Conservation (phyloP, 2,329 filamentous ascomycete genomes). For the Pseudogymnoascus sp. region DNA sequence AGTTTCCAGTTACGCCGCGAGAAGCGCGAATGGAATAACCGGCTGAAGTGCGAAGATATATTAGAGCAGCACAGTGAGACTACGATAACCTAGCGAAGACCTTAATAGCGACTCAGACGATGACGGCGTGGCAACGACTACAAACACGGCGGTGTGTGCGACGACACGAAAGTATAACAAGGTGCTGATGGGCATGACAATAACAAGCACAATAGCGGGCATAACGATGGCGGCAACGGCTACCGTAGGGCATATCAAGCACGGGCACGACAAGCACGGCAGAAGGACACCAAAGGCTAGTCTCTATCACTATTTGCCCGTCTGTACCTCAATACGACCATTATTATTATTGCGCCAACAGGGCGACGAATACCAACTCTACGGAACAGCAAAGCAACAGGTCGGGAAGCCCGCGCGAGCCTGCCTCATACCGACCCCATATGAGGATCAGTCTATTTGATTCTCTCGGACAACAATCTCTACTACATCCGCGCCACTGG, state of each 20-base stretch:
- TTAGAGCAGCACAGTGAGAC: background rate
- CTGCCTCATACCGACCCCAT: background rate
- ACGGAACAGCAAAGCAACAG: conserved; percentile 12
- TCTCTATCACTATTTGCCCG: conserved; percentile 17
- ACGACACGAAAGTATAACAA: conserved; percentile 17
- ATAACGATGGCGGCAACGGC: conserved; percentile 9
- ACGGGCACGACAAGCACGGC: conserved; percentile 11
- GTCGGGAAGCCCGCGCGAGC: conserved; percentile 12
- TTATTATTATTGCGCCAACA: conserved; percentile 9
- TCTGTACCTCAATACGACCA: conserved; percentile 1
- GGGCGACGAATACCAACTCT: conserved; percentile 15
- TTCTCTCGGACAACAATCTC: too few species aligned
- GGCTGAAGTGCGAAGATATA: background rate
- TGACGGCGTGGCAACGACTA: background rate
- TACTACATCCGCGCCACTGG: too few species aligned
- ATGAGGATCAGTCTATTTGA: background rate
- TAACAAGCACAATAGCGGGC: conserved; percentile 13
- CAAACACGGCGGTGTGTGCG: conserved; percentile 13
- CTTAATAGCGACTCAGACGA: background rate
- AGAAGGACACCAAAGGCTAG: conserved; percentile 9
- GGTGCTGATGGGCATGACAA: conserved; percentile 15
- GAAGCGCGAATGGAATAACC: background rate
- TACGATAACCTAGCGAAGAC: background rate
- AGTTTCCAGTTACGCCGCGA: background rate
- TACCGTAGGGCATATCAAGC: conserved; percentile 11